Base-by-base conservation (phyloP, 495 filamentous ascomycete genomes). In the Saxophila tyrrhenica region DNA sequence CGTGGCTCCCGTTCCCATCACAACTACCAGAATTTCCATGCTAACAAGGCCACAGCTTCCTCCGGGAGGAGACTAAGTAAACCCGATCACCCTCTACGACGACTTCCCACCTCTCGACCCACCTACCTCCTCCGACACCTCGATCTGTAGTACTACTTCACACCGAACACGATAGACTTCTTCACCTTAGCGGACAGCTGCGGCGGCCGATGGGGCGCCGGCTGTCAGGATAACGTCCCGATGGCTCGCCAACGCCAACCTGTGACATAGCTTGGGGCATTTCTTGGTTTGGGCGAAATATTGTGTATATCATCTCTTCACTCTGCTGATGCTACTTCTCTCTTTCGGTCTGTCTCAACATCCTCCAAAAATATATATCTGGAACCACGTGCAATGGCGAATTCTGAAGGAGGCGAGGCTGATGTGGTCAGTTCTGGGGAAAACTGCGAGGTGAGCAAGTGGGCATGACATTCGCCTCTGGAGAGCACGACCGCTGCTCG, bases 41-140 rank as follows among this genome's bases (percentile, higher is more conserved):
- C 23, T 15, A 25, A 49, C 32, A n/a, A 7, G 1, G 22, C 25
- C 22, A n/a, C 47, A 32, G 22, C 13, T 29, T 29, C 67, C 62
- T 71, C 48, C 52, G 62, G 32, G 63, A 70, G 24, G 69, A 70
- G 64, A 72, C 69, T 54, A 69, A 69, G 58, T 70, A 71, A 58
- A 52, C 32, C 21, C 9, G 7, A 21, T 3, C 9, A 13, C 20
- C 25, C 19, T 3, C 13, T 8, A 45, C 42, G 9, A 39, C 35
- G 35, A 45, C 23, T 9, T n/a, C 20, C 21, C 5, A 23, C 45
- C 45, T 48, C 24, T 20, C 13, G 23, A 48, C 20, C 45, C 5
- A 23, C 45, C 45, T 24, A 5, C 45, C 13, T 8, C 45, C 24
- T 7, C 10, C 45, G 7, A 25, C 20, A 48, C 17, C 45, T 48